phyloP scores from a whole-genome alignment of 495 filamentous ascomycete genomes.

The Penicilliopsis zonata region DNA sequence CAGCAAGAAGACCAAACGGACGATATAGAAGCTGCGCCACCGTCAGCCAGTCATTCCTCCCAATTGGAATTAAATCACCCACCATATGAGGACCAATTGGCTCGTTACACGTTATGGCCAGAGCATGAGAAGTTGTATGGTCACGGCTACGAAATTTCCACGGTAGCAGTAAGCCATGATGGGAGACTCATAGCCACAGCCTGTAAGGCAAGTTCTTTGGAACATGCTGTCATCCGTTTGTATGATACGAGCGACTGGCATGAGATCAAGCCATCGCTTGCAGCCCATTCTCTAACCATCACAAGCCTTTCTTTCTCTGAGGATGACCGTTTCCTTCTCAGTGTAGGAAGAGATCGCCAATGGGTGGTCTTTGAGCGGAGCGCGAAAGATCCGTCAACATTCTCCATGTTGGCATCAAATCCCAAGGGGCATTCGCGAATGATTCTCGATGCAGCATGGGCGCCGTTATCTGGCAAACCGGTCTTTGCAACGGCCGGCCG shows the following conservation, averaged over 20 bases:
- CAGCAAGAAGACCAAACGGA: slow-evolving; percentile 39
- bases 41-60: slow-evolving; percentile 10
- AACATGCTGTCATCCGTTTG: slow-evolving; percentile 87
- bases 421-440: slow-evolving; percentile 82
- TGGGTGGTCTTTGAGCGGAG: slow-evolving; percentile 66
- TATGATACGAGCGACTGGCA: slow-evolving; percentile 81
- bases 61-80: slow-evolving; percentile 47
- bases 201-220: slow-evolving; percentile 80
- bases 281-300: slow-evolving; percentile 74
- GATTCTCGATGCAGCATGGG: slow-evolving; percentile 81
- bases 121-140: slow-evolving; percentile 96
- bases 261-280: slow-evolving; percentile 71
- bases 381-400: slow-evolving; percentile 27
- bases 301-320: slow-evolving; percentile 65
- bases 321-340: slow-evolving; percentile 64
- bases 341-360: slow-evolving; percentile 82
- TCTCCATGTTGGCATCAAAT: slow-evolving; percentile 46
- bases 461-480: slow-evolving; percentile 28
- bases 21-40: slow-evolving; percentile 12
- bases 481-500: slow-evolving; percentile 80
- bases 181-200: slow-evolving; percentile 75
- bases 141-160: slow-evolving; percentile 96
- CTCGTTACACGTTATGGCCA: slow-evolving; percentile 87
- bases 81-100: slow-evolving; percentile 78
- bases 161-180: slow-evolving; percentile 68